phyloP scores from a whole-genome alignment of 306 rosid species.

The Citrullus mucosospermus region DNA sequence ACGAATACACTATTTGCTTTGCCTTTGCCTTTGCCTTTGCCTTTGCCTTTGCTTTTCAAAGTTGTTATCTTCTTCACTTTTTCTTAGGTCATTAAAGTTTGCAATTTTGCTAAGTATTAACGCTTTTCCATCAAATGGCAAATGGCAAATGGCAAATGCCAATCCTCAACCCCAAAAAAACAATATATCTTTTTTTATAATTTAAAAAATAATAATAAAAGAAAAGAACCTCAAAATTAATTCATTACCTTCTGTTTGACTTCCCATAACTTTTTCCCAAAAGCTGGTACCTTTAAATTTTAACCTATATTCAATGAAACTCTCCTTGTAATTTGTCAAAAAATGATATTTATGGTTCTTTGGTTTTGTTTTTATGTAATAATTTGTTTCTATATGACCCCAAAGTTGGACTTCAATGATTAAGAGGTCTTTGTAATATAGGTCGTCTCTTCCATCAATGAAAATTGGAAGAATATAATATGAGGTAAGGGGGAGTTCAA shows the following conservation, averaged over 20 bases:
- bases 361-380: neutral
- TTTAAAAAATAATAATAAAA: neutral
- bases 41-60: neutral
- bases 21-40: neutral
- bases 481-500: neutral
- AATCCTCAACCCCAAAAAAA: neutral
- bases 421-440: neutral
- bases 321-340: neutral
- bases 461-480: neutral
- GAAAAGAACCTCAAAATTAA: neutral
- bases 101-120: neutral
- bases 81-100: constrained; percentile 1
- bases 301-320: neutral
- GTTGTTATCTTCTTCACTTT: constrained; percentile 6
- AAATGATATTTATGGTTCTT: neutral
- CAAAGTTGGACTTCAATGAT: neutral
- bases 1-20: neutral
- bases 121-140: neutral
- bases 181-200: neutral
- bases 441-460: neutral
- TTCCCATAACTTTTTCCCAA: neutral
- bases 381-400: neutral
- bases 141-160: neutral
- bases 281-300: neutral
- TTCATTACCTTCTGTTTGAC: neutral